Evolutionary conservation across 2,329 filamentous ascomycete species (phyloP), one percentile per base, ranked within the genome.

Genomic region (Fusarium continuum): DNA sequence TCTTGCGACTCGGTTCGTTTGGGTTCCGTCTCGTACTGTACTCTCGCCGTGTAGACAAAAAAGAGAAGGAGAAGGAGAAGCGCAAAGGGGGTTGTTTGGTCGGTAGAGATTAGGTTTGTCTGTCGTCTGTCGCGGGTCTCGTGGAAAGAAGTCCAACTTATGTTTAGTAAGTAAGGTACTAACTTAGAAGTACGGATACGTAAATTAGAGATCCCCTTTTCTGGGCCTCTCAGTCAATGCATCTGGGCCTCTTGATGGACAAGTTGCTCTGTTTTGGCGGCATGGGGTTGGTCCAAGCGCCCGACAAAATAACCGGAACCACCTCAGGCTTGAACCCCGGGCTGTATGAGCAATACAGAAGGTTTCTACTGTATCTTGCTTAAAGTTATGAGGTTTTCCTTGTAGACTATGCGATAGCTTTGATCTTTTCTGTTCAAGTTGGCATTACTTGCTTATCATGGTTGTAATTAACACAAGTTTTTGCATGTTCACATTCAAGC

Each of bases 141-240:
- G 70, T 68, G 62, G 58, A 48, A 56, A 59, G 32, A 58, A 49
- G 28, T 55, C 41, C 52, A 60, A 38, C 54, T 60, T 55, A 65
- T 41, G 53, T 50, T 66, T 64, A 55, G 48, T 65, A 59, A 65
- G 65, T 61, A 40, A 62, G 47, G n/a, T n/a, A n/a, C n/a, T n/a
- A n/a, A n/a, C n/a, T n/a, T 35, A 40, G 39, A 53, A 31, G 38
- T 40, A 46, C 36, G 17, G 39, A 59, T 57, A 46, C 40, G 47
- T 60, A 60, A 47, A 55, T 54, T 60, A 47, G 70, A 70, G 68
- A 65, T 71, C 70, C 69, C 72, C 72, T 71, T 72, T 73, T 71
- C 66, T 65, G 63, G 67, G 64, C 51, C 66, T 70, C 52, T 53
- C 60, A 47, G 56, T 60, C 47, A 58, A 70, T 55, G 65, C 64